Evolutionary conservation across 1,284 basidiomycete genomes (phyloP), one percentile per base, ranked within the genome.

Genomic region (Xerocomus nothofagi): DNA sequence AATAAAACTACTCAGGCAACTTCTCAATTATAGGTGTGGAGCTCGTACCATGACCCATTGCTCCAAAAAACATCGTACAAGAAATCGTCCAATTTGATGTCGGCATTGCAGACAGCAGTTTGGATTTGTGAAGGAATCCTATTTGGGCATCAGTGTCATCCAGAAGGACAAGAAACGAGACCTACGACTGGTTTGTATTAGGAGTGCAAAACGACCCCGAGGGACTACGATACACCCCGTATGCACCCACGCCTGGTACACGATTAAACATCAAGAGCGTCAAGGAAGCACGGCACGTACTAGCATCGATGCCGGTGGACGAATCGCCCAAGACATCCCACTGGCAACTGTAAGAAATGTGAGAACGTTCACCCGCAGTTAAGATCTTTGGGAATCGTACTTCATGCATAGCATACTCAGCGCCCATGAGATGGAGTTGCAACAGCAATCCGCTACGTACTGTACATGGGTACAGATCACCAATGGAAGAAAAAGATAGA

Each of bases 341-440:
- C 23, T 66, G 63, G 42, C 63, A 66, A 43, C 63, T 65, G 26
- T 26, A 33, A 23, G 20, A 39, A 30, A 29, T 18, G 21, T 44
- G 14, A 49, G 24, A 18, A 21, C 9, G 10, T 8, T 30, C 12
- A 30, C 17, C 17, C 3, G 29, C 15, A 33, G 20, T 9, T 8
- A 30, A 26, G 23, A 39, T 21, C 8, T n/a, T 33, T 29, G 20
- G 17, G n/a, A 12, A 18, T 51, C 59, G 41, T 39, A 67, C 66
- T 66, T 68, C 43, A 67, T 55, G 44, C 66, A 68, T 4, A 68
- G 55, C 66, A 66, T 68, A 42, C 60, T 62, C 15, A 68, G 55
- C 17, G 63, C 57, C 48, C 61, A 68, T 4, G 66, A 53, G 24
- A 67, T 48, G 23, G 60, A 60, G 41, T 68, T 68, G 41, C 66